Conservation (phyloP, 495 filamentous ascomycete genomes). For the Paragyromitra xinjiangensis region DNA sequence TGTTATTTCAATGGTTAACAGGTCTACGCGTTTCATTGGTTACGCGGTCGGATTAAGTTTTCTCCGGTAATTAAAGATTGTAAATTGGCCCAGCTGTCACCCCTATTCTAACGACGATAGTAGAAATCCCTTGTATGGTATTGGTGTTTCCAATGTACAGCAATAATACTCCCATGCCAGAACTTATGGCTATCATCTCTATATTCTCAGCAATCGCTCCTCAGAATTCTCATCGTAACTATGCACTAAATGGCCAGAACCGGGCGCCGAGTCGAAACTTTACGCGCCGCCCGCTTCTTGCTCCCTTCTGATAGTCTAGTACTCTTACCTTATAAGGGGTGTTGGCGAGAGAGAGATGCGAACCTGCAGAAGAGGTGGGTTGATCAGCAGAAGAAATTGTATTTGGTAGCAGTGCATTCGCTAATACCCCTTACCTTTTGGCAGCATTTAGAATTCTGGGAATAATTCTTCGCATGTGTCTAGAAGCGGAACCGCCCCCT, state of each 20-base stretch:
- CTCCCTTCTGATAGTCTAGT: background rate
- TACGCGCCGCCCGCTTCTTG: background rate
- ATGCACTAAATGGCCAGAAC: background rate
- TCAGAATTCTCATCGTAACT: background rate
- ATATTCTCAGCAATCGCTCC: background rate
- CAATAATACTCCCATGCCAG: background rate
- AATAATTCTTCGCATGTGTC: background rate
- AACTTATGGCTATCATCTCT: background rate
- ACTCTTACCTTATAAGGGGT: background rate
- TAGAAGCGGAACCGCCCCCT: background rate
- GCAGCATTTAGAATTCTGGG: background rate
- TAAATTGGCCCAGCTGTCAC: background rate
- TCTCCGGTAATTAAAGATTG: background rate
- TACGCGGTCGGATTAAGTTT: slow-evolving; percentile 1
- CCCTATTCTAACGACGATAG: background rate
- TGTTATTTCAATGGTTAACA: background rate
- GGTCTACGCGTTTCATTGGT: background rate
- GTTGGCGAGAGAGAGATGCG: background rate
- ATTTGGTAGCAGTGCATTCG: background rate
- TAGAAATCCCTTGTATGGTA: background rate
- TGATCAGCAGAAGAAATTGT: background rate
- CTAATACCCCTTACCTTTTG: background rate
- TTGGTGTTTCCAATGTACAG: background rate
- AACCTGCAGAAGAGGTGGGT: background rate
- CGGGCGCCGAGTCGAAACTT: background rate